Conservation (phyloP, 2,329 filamentous ascomycete species). For the Ophiocordyceps unilateralis region DNA sequence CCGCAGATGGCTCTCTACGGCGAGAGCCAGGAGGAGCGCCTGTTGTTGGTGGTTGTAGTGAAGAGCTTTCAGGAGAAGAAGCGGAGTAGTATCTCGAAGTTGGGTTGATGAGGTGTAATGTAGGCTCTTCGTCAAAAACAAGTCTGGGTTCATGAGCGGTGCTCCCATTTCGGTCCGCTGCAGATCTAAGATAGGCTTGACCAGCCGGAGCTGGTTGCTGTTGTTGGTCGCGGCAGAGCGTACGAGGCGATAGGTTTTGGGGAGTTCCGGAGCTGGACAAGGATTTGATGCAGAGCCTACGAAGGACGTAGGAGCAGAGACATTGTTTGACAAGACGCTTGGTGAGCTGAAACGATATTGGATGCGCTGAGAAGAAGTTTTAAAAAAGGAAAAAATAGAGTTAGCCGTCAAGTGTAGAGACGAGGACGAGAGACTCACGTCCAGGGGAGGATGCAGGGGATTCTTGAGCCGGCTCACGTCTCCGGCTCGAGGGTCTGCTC, state of each 20-base stretch:
- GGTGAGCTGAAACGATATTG: conserved; percentile 17
- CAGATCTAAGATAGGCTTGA: neutral
- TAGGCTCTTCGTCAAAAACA: conserved; percentile 21
- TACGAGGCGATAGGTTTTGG: neutral
- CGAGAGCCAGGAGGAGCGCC: conserved; percentile 5
- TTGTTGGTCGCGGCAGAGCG: conserved; percentile 3
- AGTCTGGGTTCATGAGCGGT: conserved; percentile 6
- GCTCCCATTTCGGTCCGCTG: neutral
- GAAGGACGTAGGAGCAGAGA: conserved; percentile 14
- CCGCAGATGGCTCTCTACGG: conserved; percentile 6
- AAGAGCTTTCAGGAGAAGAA: conserved; percentile 23
- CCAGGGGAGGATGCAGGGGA: neutral
- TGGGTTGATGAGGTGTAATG: conserved; percentile 10
- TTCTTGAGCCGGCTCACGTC: conserved; percentile 8
- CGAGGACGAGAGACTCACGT: conserved; percentile 1
- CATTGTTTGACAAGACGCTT: conserved; percentile 16
- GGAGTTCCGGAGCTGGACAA: conserved; percentile 2
- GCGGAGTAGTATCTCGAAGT: conserved; percentile 24
- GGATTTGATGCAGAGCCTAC: conserved; percentile 7
- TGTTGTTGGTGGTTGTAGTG: conserved; percentile 6
- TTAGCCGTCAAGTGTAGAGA: neutral
- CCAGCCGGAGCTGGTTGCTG: conserved; percentile 1
- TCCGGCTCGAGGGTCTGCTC: conserved; percentile 6
- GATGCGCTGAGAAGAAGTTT: conserved; percentile 7
- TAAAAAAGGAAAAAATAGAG: neutral